Conservation (phyloP, 768 basidiomycete species). For the Russula olivacea region DNA sequence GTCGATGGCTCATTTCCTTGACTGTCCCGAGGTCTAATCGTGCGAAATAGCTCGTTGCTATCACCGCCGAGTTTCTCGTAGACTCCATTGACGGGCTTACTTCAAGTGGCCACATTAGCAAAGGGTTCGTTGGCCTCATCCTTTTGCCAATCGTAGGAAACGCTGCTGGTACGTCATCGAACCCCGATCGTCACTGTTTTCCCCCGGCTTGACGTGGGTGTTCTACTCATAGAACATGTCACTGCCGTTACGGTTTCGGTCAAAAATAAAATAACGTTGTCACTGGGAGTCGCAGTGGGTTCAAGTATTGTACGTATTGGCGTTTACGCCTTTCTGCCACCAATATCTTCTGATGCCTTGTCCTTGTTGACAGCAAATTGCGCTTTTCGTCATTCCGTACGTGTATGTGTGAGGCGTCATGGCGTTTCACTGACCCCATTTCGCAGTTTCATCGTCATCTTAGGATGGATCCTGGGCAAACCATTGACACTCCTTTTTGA, state of each 20-base stretch:
- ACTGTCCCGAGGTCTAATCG: not conserved
- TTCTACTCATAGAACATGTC: slow-evolving; percentile 55
- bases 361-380: slow-evolving; percentile 56
- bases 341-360: not conserved
- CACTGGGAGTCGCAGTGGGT: slow-evolving; percentile 85
- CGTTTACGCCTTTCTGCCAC: not conserved
- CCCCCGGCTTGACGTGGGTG: slow-evolving; percentile 5
- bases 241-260: slow-evolving; percentile 90
- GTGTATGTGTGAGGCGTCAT: slow-evolving; percentile 33
- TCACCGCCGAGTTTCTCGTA: slow-evolving; percentile 63
- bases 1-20: slow-evolving; percentile 15
- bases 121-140: slow-evolving; percentile 82
- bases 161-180: slow-evolving; percentile 53
- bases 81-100: slow-evolving; percentile 77
- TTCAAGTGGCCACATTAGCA: slow-evolving; percentile 45
- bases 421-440: slow-evolving; percentile 6
- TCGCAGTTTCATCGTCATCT: slow-evolving; percentile 58
- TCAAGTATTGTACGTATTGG: slow-evolving; percentile 60
- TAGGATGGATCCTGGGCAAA: slow-evolving; percentile 80
- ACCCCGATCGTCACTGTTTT: not conserved
- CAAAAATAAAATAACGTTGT: slow-evolving; percentile 83
- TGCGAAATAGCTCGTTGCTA: slow-evolving; percentile 38
- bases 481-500: slow-evolving; percentile 69
- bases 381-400: slow-evolving; percentile 79
- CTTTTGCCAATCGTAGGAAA: slow-evolving; percentile 91